Percentiles rank a stretch among this genome's conserved stretches.
Evolutionary conservation across 768 basidiomycete species (phyloP).

Genomic region (Leccinum aurantiacum): DNA sequence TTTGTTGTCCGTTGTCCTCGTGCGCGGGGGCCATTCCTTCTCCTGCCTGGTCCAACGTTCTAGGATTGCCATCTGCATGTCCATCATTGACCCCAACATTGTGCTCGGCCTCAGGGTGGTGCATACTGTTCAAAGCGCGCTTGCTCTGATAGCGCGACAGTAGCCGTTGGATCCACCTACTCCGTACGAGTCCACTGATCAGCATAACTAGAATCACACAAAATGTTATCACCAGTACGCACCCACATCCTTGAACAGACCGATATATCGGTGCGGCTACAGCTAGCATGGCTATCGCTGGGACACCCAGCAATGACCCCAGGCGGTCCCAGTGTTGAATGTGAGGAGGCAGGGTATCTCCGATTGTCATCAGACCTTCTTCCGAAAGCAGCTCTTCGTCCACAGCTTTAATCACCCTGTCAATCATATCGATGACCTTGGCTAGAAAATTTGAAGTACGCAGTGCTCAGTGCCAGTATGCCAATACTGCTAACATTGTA

Average conservation of each 20-base stretch:
- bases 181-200: neutral
- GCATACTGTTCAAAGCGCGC: neutral
- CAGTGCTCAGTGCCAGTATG: neutral
- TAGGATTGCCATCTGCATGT: neutral
- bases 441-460: neutral
- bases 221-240: neutral
- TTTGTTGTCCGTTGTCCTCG: too few relatives aligned
- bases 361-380: neutral
- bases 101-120: neutral
- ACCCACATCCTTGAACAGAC: neutral
- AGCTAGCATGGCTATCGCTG: neutral
- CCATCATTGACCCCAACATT: neutral
- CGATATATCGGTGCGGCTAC: neutral
- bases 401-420: neutral
- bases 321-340: neutral
- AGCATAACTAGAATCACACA: neutral
- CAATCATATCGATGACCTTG: neutral
- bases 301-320: conserved; percentile 7
- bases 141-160: neutral
- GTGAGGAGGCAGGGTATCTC: neutral
- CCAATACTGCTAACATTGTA: neutral
- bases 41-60: neutral
- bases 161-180: neutral
- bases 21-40: too few relatives aligned
- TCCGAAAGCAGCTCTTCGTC: neutral